A percentile compares a stretch with the other conserved stretches of the same genome.
Evolutionary conservation across 1,139 yeast species (phyloP).

Genomic region (Yamadazyma sp.): DNA sequence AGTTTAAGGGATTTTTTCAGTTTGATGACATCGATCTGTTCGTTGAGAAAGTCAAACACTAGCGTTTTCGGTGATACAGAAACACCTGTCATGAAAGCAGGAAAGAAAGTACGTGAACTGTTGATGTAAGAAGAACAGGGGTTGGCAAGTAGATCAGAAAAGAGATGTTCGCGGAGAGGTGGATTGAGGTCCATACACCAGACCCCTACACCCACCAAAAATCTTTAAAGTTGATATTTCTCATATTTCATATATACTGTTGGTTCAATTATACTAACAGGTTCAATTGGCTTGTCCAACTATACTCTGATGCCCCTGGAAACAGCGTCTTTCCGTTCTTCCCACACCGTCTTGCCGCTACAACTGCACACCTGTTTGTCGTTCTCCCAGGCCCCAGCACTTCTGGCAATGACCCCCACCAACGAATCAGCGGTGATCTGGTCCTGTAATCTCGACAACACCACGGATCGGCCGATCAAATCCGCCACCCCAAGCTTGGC

Average conservation of each 20-base stretch:
- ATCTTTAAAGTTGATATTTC: no score
- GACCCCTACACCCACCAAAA: no score
- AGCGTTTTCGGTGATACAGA: conserved; percentile 2
- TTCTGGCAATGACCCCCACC: conserved; percentile 89
- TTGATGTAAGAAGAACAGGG: neutral
- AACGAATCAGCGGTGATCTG: conserved; percentile 46
- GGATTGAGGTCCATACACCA: no score
- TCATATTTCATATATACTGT: no score
- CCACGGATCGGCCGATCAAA: conserved; percentile 79
- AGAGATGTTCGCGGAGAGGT: no score
- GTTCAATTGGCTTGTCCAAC: neutral
- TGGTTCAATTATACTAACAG: no score
- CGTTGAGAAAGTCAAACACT: conserved; percentile 20
- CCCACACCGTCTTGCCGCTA: conserved; percentile 95
- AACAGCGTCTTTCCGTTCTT: conserved; percentile 66
- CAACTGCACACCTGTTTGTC: conserved; percentile 92
- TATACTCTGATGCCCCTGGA: conserved; percentile 12
- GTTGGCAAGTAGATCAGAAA: neutral
- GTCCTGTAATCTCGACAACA: conserved; percentile 49
- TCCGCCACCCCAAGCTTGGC: conserved; percentile 58
- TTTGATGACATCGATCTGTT: conserved; percentile 25
- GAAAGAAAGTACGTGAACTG: no score
- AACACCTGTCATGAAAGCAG: conserved; percentile 1
- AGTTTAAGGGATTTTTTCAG: conserved; percentile 24
- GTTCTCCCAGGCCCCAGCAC: conserved; percentile 98